Evolutionary conservation across 768 basidiomycete genomes (phyloP).

Genomic region (Auriculariales sp.): DNA sequence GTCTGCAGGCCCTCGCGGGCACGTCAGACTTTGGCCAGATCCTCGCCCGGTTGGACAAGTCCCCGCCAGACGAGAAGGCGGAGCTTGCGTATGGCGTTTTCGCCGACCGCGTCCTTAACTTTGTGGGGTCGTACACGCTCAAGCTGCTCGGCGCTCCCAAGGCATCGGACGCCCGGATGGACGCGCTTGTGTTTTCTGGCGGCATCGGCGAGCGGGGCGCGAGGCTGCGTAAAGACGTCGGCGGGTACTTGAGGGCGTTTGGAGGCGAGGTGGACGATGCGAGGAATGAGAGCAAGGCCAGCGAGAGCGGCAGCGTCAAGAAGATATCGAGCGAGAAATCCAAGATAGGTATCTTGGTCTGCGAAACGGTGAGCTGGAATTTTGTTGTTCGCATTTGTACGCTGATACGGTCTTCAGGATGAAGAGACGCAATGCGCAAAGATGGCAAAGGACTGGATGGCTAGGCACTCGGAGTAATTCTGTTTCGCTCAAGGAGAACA

Average conservation of each 20-base stretch:
- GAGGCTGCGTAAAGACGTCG: conserved; percentile 45
- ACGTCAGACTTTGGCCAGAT: conserved; percentile 74
- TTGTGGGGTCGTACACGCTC: conserved; percentile 58
- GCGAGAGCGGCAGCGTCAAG: conserved; percentile 22
- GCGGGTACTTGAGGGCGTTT: conserved; percentile 37
- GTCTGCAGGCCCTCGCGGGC: conserved; percentile 66
- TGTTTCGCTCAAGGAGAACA: background rate
- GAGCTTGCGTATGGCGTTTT: conserved; percentile 67
- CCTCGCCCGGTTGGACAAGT: conserved; percentile 23
- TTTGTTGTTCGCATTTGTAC: conserved; percentile 4
- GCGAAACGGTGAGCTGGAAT: conserved; percentile 55
- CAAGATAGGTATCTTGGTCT: conserved; percentile 34
- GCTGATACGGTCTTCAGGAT: conserved; percentile 2
- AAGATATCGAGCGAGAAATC: conserved; percentile 24
- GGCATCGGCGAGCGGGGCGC: conserved; percentile 73
- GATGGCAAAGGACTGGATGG: conserved; percentile 7
- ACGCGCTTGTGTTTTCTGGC: conserved; percentile 75
- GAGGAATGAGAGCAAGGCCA: conserved; percentile 22
- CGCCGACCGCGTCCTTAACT: conserved; percentile 60
- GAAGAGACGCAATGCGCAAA: conserved; percentile 9
- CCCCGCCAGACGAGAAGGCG: conserved; percentile 16
- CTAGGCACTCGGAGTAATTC: no score
- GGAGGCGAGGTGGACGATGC: conserved; percentile 42
- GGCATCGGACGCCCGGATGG: conserved; percentile 38
- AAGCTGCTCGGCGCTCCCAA: conserved; percentile 39